Evolutionary conservation across 148 eudicot species (phyloP).

Genomic region (Fallopia convolvulus): DNA sequence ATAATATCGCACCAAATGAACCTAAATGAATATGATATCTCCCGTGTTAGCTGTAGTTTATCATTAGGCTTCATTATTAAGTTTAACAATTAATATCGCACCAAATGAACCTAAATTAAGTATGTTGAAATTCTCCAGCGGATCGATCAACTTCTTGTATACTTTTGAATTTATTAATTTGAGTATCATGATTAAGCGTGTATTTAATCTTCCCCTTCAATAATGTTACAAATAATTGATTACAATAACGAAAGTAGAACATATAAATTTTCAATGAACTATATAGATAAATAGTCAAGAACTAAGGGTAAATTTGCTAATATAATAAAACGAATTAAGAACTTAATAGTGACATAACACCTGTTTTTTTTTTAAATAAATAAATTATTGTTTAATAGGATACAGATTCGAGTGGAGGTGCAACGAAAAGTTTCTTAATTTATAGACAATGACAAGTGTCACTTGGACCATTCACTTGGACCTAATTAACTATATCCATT

Average conservation of each 20-base stretch:
- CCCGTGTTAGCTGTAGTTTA: background rate
- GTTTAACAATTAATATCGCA: background rate
- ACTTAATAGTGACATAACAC: background rate
- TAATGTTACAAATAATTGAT: no score
- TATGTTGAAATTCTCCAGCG: no score
- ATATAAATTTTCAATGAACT: no score
- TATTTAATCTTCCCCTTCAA: no score
- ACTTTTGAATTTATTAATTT: no score
- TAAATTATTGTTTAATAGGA: background rate
- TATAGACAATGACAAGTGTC: background rate
- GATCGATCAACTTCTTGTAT: no score
- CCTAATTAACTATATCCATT: background rate
- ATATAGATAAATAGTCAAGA: no score
- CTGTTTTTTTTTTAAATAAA: background rate
- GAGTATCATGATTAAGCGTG: background rate
- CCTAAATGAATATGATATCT: no score
- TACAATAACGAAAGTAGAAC: no score
- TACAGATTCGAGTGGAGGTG: background rate
- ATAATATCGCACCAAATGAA: no score
- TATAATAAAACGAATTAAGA: background rate
- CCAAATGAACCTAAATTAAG: background rate
- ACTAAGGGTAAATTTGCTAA: no score
- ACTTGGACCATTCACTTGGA: background rate
- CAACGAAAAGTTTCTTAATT: background rate
- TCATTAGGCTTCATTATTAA: background rate